Conservation (phyloP, 2,329 filamentous ascomycete genomes). For the Ceratocystis cacaofunesta region DNA sequence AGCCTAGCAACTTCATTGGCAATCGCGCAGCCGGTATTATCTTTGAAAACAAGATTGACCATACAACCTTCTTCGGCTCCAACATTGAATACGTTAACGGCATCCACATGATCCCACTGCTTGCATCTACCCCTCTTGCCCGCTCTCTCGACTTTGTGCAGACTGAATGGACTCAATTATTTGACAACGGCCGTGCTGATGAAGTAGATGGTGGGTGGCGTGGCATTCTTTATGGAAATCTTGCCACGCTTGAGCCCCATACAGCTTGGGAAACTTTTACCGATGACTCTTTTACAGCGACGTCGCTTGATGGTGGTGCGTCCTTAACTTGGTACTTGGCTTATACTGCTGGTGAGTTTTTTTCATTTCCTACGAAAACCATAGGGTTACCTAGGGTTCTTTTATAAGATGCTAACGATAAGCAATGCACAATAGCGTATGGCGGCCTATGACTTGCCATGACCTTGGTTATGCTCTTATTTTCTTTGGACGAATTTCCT, state of each 20-base stretch:
- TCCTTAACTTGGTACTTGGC: constrained; percentile 75
- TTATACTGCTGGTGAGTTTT: constrained; percentile 54
- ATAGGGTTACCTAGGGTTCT: background rate
- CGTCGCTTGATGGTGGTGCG: constrained; percentile 68
- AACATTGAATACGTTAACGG: constrained; percentile 59
- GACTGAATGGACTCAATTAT: constrained; percentile 73
- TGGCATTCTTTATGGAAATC: constrained; percentile 69
- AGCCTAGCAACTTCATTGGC: constrained; percentile 61
- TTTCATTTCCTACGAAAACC: background rate
- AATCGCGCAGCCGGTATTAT: constrained; percentile 62
- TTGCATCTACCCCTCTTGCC: constrained; percentile 52
- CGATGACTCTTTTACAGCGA: constrained; percentile 45
- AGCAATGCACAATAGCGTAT: background rate
- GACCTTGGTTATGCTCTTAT: background rate
- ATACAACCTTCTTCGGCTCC: constrained; percentile 75
- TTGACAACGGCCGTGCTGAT: constrained; percentile 51
- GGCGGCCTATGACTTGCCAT: background rate
- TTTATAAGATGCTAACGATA: background rate
- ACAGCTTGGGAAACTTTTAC: constrained; percentile 64
- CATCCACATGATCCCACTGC: constrained; percentile 71
- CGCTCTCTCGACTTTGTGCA: constrained; percentile 55
- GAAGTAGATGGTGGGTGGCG: constrained; percentile 64
- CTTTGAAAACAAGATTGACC: constrained; percentile 92
- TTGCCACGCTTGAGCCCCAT: constrained; percentile 59
- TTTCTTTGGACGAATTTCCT: background rate